Percentiles rank a stretch among this genome's conserved stretches.
Conservation (phyloP, 345 rosid species). For the Rhizophora apiculata region DNA sequence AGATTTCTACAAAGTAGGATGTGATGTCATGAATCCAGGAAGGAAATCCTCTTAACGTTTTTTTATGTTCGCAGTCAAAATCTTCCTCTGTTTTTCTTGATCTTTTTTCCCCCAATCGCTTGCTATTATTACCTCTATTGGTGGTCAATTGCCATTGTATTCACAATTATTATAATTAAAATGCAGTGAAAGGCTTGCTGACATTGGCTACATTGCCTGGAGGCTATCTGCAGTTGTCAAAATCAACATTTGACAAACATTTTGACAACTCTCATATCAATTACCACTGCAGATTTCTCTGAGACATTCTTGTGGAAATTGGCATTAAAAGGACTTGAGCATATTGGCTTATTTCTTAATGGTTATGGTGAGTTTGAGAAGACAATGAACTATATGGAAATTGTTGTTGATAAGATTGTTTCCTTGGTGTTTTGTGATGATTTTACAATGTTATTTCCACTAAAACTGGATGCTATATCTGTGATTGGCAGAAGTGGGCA, state of each 20-base stretch:
- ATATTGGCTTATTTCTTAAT: constrained; percentile 58
- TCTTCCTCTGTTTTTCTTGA: too few species aligned
- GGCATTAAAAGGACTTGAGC: constrained; percentile 63
- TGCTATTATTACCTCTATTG: constrained; percentile 2
- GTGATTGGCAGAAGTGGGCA: constrained; percentile 42
- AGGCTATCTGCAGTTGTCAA: constrained; percentile 42
- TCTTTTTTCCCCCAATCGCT: background rate
- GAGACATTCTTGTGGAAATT: constrained; percentile 49
- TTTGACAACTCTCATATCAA: constrained; percentile 50
- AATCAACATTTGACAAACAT: constrained; percentile 57
- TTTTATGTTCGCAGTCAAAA: too few species aligned
- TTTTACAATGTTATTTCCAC: constrained; percentile 44
- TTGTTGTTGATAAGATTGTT: constrained; percentile 56
- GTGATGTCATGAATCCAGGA: background rate
- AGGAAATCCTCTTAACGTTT: too few species aligned
- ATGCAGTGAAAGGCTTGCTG: constrained; percentile 86
- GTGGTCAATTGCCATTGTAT: background rate
- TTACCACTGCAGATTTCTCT: constrained; percentile 28
- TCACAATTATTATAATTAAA: constrained; percentile 16
- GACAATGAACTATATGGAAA: constrained; percentile 42
- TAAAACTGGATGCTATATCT: constrained; percentile 59
- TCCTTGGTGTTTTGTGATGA: constrained; percentile 45
- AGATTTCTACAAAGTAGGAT: background rate
- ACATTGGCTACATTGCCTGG: constrained; percentile 60
- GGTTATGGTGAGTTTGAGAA: constrained; percentile 50